Percentiles rank a stretch among this genome's conserved stretches.
These are phyloP conservation scores for Penicillium psychrosexuale DNA, from an alignment of 2,329 filamentous ascomycete genomes.

Conservation along the genomic window DNA sequence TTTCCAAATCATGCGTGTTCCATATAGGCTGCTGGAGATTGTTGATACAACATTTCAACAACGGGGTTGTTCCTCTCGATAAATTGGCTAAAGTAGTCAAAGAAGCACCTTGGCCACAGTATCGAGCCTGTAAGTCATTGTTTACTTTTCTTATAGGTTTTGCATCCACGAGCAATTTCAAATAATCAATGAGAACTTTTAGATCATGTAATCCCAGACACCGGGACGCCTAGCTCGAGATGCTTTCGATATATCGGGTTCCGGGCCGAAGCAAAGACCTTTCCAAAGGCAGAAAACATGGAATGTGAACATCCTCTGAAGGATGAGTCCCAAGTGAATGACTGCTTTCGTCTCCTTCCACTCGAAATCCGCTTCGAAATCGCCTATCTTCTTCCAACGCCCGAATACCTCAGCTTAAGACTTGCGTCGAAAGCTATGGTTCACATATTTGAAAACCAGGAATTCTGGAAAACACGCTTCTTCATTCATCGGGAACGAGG, in stretches of 20 bases:
- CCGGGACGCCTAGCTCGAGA: background rate
- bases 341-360: background rate
- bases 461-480: conserved; percentile 7
- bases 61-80: background rate
- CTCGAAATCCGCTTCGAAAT: conserved; percentile 8
- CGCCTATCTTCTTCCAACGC: conserved; percentile 1
- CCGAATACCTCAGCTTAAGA: conserved; percentile 4
- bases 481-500: conserved; percentile 1
- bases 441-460: background rate
- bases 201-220: background rate
- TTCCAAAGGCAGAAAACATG: background rate
- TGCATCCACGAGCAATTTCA: background rate
- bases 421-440: conserved; percentile 4
- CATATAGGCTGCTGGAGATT: background rate
- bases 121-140: background rate
- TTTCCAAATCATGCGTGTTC: background rate
- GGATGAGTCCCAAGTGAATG: background rate
- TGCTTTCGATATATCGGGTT: background rate
- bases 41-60: background rate
- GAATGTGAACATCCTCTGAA: background rate
- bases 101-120: background rate
- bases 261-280: background rate
- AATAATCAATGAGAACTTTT: background rate
- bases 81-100: background rate
- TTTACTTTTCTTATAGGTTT: background rate